Evolutionary conservation across 1,284 basidiomycete species (phyloP).

Genomic region (Cutaneotrichosporon sp.): DNA sequence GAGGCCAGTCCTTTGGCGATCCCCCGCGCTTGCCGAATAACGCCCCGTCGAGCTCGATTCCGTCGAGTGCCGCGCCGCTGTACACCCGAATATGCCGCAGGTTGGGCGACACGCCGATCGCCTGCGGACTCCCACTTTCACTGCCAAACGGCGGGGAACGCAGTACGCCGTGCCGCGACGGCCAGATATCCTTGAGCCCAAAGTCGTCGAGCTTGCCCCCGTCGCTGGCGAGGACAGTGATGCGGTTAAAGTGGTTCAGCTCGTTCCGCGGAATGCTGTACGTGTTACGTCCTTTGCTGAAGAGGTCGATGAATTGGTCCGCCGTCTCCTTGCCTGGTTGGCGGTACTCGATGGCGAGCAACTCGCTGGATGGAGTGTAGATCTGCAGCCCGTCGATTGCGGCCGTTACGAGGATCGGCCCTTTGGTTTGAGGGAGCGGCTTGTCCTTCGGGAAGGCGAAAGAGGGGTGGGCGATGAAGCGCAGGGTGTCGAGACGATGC

Average conservation of each 20-base stretch:
- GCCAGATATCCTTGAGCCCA: constrained; percentile 75
- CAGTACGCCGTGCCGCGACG: constrained; percentile 1
- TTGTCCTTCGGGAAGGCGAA: constrained; percentile 13
- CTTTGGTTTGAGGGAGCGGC: background rate
- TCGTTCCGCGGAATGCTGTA: constrained; percentile 1
- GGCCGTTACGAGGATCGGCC: constrained; percentile 15
- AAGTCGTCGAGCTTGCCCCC: constrained; percentile 97
- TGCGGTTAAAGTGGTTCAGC: constrained; percentile 78
- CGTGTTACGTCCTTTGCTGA: background rate
- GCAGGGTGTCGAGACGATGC: constrained; percentile 17
- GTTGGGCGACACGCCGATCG: constrained; percentile 9
- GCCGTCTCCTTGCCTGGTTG: constrained; percentile 21
- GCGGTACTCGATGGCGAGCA: constrained; percentile 18
- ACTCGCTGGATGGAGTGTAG: constrained; percentile 3
- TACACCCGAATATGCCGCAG: constrained; percentile 10
- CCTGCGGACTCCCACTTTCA: background rate
- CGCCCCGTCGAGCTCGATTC: constrained; percentile 13
- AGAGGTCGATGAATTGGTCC: constrained; percentile 9
- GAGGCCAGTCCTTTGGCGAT: constrained; percentile 7
- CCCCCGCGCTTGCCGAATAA: constrained; percentile 19
- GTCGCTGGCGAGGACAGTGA: constrained; percentile 98
- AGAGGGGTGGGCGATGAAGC: constrained; percentile 9
- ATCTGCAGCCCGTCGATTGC: constrained; percentile 8
- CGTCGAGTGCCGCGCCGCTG: constrained; percentile 15
- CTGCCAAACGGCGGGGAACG: constrained; percentile 9